Evolutionary conservation across 2,329 filamentous ascomycete genomes (phyloP), one percentile per base, ranked within the genome.

Genomic region (Penicillium vulpinum): DNA sequence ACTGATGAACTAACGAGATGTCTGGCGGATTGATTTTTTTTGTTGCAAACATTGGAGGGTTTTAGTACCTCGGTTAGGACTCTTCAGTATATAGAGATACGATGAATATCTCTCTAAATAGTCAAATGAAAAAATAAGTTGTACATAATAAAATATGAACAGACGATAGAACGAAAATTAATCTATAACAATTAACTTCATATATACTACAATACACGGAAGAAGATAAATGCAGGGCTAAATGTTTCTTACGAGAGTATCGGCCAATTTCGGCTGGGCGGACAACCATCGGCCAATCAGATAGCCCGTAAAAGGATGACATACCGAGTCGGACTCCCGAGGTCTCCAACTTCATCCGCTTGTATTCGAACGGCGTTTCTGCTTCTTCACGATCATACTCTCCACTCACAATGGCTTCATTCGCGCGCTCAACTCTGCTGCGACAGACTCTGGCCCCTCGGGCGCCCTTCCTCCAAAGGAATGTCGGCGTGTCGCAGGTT

Each of bases 401-500:
- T 55, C 52, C 52, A 47, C 54, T 65, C 66, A 70, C 64, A 64
- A 78, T 78, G 75, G 74, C 74, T 60, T 75, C 74, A 44, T 68
- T 77, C 61, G 67, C 71, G 64, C 75, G 75, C 67, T 68, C 73
- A 33, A 65, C 71, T 50, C 63, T 74, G 62, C 66, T 75, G 56
- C 67, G 73, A 63, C 72, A 73, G 64, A 66, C 69, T 60, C 64
- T 75, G 50, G 70, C 70, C 57, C 66, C 71, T 62, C 69, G 67
- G 60, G 64, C 69, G 60, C 67, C 74, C 48, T 62, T 74, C 57
- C 67, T 68, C 61, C 70, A 67, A 62, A 70, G 67, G 64, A 72
- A 73, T 68, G 66, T 63, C 54, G 68, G 68, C 35, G 64, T 72
- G 55, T 77, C 78, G 65, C 81, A 86, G 75, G 81, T 87, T 68